Evolutionary conservation across 495 filamentous ascomycete species (phyloP).

Genomic region (Xylaria grammica): DNA sequence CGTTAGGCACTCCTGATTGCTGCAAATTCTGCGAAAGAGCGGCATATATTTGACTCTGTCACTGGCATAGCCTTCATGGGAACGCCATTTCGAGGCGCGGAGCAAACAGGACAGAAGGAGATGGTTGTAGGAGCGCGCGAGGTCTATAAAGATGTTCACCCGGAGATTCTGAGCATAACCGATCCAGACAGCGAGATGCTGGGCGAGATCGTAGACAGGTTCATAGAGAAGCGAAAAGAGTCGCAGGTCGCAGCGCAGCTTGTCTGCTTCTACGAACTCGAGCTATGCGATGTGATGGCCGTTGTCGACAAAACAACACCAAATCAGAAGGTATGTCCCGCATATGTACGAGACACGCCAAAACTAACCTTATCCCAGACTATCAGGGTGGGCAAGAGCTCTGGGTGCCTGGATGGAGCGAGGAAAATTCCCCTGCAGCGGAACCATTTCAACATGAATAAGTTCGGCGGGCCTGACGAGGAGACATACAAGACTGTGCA

Average conservation of each 20-base stretch:
- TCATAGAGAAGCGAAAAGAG: neutral
- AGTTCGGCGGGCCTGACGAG: neutral
- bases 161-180: neutral
- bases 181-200: neutral
- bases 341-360: neutral
- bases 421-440: neutral
- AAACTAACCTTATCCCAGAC: neutral
- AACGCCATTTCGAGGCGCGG: slow-evolving; percentile 1
- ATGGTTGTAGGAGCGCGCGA: neutral
- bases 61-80: neutral
- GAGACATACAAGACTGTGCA: neutral
- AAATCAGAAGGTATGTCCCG: neutral
- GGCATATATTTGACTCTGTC: slow-evolving; percentile 1
- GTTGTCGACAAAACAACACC: neutral
- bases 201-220: neutral
- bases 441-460: slow-evolving; percentile 3
- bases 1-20: neutral
- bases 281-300: neutral
- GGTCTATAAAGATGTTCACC: neutral
- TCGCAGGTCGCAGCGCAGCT: neutral
- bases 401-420: neutral
- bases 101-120: neutral
- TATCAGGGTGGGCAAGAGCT: neutral
- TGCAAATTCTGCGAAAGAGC: neutral
- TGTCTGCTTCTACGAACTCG: slow-evolving; percentile 4